phyloP scores from a whole-genome alignment of 331 rosid genomes.

The Malus hybrid region DNA sequence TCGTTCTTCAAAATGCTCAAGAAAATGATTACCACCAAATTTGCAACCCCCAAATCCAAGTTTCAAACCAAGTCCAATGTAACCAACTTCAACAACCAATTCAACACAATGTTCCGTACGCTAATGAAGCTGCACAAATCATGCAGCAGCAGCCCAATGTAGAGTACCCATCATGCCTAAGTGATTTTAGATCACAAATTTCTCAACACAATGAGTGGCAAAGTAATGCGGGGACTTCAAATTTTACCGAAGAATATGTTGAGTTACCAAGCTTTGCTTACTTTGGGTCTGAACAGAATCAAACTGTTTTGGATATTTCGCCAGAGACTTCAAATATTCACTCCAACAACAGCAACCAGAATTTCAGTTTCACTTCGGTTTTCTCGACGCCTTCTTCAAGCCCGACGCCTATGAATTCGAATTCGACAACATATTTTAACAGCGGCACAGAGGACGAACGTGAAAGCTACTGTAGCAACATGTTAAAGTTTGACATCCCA shows the following conservation, averaged over 20 bases:
- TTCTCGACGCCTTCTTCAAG: conserved; percentile 66
- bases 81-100: neutral
- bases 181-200: conserved; percentile 27
- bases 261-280: conserved; percentile 28
- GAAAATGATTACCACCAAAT: conserved; percentile 16
- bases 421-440: conserved; percentile 47
- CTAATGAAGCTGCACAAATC: conserved; percentile 21
- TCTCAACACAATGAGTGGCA: conserved; percentile 37
- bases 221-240: conserved; percentile 12
- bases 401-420: conserved; percentile 62
- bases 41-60: conserved; percentile 17
- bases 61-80: too few relatives aligned
- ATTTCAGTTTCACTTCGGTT: conserved; percentile 45
- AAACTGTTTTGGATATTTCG: conserved; percentile 28
- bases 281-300: conserved; percentile 18
- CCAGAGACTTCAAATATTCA: conserved; percentile 37
- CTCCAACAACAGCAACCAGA: conserved; percentile 32
- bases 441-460: conserved; percentile 70
- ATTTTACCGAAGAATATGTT: conserved; percentile 15
- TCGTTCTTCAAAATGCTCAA: conserved; percentile 25
- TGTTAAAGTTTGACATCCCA: conserved; percentile 58
- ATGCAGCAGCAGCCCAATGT: conserved; percentile 15
- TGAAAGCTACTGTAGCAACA: conserved; percentile 65
- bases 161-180: conserved; percentile 24
- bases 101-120: conserved; percentile 24